These are phyloP conservation scores for Acacia melanoxylon DNA, from an alignment of 306 rosid species.

Conservation along the genomic window DNA sequence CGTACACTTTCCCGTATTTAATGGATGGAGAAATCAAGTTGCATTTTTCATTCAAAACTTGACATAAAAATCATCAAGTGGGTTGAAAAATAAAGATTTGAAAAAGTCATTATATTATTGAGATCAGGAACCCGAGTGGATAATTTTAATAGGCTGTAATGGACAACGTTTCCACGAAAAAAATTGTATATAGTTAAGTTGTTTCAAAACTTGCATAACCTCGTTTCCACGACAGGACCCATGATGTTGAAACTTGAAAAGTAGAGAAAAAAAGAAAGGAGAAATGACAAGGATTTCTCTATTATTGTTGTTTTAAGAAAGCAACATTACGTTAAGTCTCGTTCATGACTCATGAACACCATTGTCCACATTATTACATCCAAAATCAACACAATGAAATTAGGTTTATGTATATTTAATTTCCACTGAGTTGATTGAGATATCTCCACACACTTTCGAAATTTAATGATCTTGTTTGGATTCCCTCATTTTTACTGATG, in stretches of 20 bases:
- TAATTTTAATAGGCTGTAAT: not conserved
- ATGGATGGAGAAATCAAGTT: too few species aligned
- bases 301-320: not conserved
- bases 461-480: not conserved
- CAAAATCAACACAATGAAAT: not conserved
- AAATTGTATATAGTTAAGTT: too few species aligned
- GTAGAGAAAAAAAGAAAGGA: not conserved
- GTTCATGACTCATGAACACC: not conserved
- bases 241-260: not conserved
- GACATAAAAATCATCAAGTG: too few species aligned
- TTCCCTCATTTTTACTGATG: not conserved
- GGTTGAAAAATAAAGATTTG: too few species aligned
- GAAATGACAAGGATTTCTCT: not conserved
- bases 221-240: not conserved
- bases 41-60: not conserved
- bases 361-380: not conserved
- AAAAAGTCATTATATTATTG: not conserved
- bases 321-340: not conserved
- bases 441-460: not conserved
- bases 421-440: not conserved
- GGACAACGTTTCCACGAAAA: not conserved
- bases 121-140: not conserved
- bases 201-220: not conserved
- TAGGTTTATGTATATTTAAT: not conserved
- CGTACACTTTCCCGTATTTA: too few species aligned